Conservation (phyloP, 345 rosid species). For the Populus simonii region DNA sequence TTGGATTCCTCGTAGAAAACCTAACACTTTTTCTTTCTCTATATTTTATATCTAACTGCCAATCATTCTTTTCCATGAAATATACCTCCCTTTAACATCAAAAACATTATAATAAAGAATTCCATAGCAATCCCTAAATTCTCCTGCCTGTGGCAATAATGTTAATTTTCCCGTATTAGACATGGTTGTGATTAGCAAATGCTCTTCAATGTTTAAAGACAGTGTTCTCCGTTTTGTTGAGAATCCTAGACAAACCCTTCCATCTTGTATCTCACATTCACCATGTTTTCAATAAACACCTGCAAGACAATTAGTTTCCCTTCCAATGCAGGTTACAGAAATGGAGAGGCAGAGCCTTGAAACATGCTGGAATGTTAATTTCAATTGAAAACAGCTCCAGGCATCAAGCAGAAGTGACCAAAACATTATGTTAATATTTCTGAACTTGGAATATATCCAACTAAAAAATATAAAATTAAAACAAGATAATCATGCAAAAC, state of each 20-base stretch:
- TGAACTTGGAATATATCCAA: slow-evolving; percentile 2
- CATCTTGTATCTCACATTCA: neutral
- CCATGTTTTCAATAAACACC: neutral
- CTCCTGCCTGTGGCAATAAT: neutral
- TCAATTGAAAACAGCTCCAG: neutral
- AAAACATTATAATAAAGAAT: neutral
- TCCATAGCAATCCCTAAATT: neutral
- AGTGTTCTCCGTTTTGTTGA: neutral
- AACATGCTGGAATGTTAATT: neutral
- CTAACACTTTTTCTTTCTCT: neutral
- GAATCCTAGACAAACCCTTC: neutral
- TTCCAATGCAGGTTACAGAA: neutral
- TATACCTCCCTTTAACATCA: neutral
- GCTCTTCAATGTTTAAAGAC: neutral
- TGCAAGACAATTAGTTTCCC: neutral
- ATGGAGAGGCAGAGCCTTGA: neutral
- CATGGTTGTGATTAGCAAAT: neutral
- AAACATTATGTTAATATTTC: neutral
- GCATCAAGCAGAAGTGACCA: neutral
- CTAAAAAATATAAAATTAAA: neutral
- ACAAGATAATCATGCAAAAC: slow-evolving; percentile 6
- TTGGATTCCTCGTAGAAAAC: neutral
- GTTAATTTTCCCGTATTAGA: neutral
- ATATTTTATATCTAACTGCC: neutral
- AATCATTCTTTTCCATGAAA: neutral